Percentiles rank a stretch among this genome's conserved stretches.
Conservation (phyloP, 306 rosid species). For the Inga leiocalycina region DNA sequence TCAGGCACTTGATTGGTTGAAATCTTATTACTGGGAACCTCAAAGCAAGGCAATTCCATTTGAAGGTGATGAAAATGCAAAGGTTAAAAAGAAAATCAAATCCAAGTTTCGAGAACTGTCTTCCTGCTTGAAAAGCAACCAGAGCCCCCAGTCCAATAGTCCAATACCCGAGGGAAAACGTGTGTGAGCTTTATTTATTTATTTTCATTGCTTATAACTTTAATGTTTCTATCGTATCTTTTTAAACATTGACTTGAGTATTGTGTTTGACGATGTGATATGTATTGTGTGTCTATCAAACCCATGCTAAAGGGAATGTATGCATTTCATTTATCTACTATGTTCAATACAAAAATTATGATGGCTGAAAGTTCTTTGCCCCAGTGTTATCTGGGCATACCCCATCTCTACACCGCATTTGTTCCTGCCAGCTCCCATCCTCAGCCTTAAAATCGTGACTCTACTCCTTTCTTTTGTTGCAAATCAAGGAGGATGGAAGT, state of each 20-base stretch:
- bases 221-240: slow-evolving; percentile 1
- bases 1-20: slow-evolving; percentile 96
- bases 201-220: slow-evolving; percentile 1
- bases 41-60: slow-evolving; percentile 84
- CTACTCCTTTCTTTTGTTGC: not conserved
- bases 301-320: not conserved
- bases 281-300: slow-evolving; percentile 1
- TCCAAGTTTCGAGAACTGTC: slow-evolving; percentile 67
- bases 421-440: not conserved
- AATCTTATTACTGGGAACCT: slow-evolving; percentile 91
- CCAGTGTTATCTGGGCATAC: not conserved
- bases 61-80: slow-evolving; percentile 59
- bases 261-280: not conserved
- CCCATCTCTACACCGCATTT: not conserved
- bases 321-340: not conserved
- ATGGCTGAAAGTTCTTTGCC: slow-evolving; percentile 9
- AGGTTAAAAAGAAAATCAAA: slow-evolving; percentile 59
- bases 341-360: slow-evolving; percentile 8
- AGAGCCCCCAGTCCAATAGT: slow-evolving; percentile 41
- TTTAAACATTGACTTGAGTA: not conserved
- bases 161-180: slow-evolving; percentile 60
- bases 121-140: slow-evolving; percentile 50
- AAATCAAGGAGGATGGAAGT: not conserved
- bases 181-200: slow-evolving; percentile 42
- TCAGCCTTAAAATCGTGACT: not conserved